phyloP scores from a whole-genome alignment of 2,329 filamentous ascomycete species.

The Epichloe hybrida region DNA sequence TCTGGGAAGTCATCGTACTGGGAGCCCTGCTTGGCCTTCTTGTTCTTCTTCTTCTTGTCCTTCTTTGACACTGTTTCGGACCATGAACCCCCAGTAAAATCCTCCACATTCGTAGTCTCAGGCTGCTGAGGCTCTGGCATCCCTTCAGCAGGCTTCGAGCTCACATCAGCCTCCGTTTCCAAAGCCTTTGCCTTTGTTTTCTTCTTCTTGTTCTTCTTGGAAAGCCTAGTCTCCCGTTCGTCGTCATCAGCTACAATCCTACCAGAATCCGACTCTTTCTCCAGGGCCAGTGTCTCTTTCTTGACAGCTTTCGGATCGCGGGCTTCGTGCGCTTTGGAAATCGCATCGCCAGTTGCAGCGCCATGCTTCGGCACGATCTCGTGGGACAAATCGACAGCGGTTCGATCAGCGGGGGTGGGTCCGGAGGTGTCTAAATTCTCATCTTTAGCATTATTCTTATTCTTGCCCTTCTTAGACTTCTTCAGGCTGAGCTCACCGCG shows the following conservation, averaged over 20 bases:
- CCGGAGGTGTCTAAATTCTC: constrained; percentile 17
- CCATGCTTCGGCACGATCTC: neutral
- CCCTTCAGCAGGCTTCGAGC: constrained; percentile 6
- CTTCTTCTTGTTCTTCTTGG: constrained; percentile 21
- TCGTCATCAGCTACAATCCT: constrained; percentile 3
- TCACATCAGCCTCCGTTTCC: constrained; percentile 7
- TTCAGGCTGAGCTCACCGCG: constrained; percentile 17
- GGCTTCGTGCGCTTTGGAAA: neutral
- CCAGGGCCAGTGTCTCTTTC: constrained; percentile 1
- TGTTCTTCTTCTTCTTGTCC: constrained; percentile 19
- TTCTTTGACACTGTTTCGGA: constrained; percentile 11
- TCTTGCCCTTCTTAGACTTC: constrained; percentile 19
- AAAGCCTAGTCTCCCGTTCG: constrained; percentile 5
- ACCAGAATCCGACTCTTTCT: constrained; percentile 1
- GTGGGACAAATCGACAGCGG: neutral
- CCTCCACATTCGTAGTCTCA: constrained; percentile 4
- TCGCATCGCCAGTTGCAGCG: neutral
- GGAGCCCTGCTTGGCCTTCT: constrained; percentile 3
- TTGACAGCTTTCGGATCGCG: neutral
- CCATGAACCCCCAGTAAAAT: constrained; percentile 2
- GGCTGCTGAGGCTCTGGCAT: constrained; percentile 5
- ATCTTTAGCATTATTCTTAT: constrained; percentile 21
- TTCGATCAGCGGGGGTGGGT: constrained; percentile 7
- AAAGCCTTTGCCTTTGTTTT: constrained; percentile 8
- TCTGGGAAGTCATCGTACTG: constrained; percentile 3